Conservation (phyloP, 2,329 filamentous ascomycete species). For the Exophiala spinifera region DNA sequence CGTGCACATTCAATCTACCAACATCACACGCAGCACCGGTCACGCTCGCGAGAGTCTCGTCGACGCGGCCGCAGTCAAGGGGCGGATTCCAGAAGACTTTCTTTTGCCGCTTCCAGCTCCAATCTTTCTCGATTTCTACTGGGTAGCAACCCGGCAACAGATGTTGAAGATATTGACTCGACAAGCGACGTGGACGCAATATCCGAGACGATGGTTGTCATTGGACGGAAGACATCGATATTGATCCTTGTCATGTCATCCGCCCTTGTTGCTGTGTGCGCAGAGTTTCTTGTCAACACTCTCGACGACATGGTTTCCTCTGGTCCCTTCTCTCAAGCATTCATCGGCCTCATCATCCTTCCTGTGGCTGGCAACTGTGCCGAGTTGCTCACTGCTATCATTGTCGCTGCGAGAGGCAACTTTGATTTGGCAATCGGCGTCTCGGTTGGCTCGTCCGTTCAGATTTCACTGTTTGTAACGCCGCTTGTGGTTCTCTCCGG, state of each 20-base stretch:
- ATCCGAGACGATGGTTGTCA: conserved; percentile 60
- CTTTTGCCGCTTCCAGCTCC: not conserved
- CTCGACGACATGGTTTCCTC: conserved; percentile 69
- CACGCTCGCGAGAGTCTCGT: not conserved
- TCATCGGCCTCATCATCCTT: conserved; percentile 74
- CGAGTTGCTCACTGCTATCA: conserved; percentile 78
- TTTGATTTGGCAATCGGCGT: conserved; percentile 68
- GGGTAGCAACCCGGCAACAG: not conserved
- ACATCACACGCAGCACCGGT: not conserved
- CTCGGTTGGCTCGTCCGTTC: conserved; percentile 75
- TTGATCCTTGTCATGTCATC: conserved; percentile 69
- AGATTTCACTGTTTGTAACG: conserved; percentile 77
- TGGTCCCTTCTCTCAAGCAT: conserved; percentile 70
- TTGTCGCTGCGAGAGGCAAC: conserved; percentile 72
- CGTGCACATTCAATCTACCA: not conserved
- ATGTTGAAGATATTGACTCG: not conserved
- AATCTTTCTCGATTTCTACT: conserved; percentile 9
- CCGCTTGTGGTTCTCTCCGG: conserved; percentile 75
- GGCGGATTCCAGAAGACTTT: not conserved
- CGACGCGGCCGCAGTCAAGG: not conserved
- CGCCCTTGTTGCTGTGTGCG: conserved; percentile 67
- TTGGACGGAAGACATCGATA: conserved; percentile 69
- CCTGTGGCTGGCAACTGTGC: conserved; percentile 78
- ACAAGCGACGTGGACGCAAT: conserved; percentile 12
- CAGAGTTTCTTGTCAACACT: conserved; percentile 72